Evolutionary conservation across 108 stramenopile species (phyloP).

Genomic region (Pseudonitzschia pungens): DNA sequence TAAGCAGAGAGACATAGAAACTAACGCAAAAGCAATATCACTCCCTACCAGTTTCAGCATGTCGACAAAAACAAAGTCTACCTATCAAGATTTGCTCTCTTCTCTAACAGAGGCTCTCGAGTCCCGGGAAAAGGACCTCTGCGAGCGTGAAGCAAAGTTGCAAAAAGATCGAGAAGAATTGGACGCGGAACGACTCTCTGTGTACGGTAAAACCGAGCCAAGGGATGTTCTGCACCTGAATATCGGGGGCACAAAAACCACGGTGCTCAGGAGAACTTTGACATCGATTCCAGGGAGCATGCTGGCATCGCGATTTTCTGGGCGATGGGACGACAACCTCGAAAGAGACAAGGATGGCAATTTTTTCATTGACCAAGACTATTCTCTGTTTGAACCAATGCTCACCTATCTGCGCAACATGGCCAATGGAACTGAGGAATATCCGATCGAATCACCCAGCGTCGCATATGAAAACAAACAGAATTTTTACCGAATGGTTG

Average conservation of each 20-base stretch:
- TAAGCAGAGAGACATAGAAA: no score
- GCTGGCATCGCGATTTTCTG: slow-evolving; percentile 63
- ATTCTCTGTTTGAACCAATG: slow-evolving; percentile 45
- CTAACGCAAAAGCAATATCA: no score
- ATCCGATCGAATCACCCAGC: not conserved
- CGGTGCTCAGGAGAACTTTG: slow-evolving; percentile 61
- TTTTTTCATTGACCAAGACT: slow-evolving; percentile 59
- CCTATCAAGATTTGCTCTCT: not conserved
- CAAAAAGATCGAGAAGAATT: not conserved
- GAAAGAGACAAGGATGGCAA: slow-evolving; percentile 42
- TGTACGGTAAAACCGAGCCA: not conserved
- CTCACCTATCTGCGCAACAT: slow-evolving; percentile 40
- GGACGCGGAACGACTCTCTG: not conserved
- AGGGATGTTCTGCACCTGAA: slow-evolving; percentile 63
- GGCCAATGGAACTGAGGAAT: not conserved
- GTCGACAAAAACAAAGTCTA: no score
- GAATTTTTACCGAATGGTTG: slow-evolving; percentile 59
- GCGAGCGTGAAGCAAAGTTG: not conserved
- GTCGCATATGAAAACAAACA: slow-evolving; percentile 25
- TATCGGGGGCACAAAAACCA: slow-evolving; percentile 51
- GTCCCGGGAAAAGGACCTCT: not conserved
- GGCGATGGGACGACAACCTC: slow-evolving; percentile 54
- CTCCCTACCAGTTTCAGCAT: no score
- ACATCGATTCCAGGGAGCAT: slow-evolving; percentile 53
- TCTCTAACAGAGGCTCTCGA: not conserved